Evolutionary conservation across 2,329 filamentous ascomycete genomes (phyloP).

Genomic region (Calonectria crousiana): DNA sequence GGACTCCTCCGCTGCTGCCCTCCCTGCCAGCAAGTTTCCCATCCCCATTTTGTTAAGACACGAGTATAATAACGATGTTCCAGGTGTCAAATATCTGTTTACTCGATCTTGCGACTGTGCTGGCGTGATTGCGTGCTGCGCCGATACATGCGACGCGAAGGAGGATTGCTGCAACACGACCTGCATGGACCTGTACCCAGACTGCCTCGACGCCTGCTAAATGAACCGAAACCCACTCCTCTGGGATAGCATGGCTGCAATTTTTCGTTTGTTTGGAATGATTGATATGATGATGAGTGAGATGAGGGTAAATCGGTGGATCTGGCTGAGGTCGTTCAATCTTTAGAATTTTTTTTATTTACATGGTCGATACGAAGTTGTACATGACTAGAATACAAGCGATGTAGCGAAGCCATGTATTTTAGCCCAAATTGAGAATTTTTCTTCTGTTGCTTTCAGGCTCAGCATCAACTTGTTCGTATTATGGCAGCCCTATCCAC

Average conservation of each 20-base stretch:
- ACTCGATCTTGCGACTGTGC: background rate
- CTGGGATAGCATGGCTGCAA: background rate
- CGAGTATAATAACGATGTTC: background rate
- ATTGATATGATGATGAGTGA: background rate
- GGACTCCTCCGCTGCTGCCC: background rate
- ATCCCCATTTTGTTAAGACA: too few species aligned
- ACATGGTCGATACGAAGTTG: background rate
- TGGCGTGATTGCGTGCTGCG: background rate
- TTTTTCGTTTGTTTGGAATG: background rate
- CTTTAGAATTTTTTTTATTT: background rate
- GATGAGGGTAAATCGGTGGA: background rate
- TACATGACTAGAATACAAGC: background rate
- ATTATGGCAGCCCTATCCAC: background rate
- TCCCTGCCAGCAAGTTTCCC: background rate
- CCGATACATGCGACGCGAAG: background rate
- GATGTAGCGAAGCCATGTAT: background rate
- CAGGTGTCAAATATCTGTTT: background rate
- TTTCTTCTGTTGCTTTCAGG: background rate
- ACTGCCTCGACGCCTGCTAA: background rate
- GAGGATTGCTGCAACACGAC: background rate
- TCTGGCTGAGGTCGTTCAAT: background rate
- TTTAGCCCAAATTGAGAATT: background rate
- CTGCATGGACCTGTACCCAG: background rate
- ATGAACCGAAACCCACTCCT: background rate
- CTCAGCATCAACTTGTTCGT: background rate